Base-by-base conservation (phyloP, 805 yeast genomes). In the Lachancea lanzarotensis region DNA sequence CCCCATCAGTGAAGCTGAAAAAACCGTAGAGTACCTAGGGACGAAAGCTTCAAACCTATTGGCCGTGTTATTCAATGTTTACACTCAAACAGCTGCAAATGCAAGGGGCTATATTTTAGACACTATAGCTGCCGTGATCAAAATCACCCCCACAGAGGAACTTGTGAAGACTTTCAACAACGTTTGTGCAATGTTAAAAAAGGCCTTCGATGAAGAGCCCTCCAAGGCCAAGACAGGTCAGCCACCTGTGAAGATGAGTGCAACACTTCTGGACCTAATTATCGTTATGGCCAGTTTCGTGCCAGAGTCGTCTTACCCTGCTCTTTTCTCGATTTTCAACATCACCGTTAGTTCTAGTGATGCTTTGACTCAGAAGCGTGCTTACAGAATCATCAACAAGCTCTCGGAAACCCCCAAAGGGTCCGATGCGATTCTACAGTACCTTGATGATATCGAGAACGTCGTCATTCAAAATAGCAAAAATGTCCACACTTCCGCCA, bases 61-160 rank as follows among this genome's bases (percentile, higher is more conserved):
- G 42, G 84, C 95, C 11, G 96, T 89, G 17, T 70, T 93, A 41
- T 87, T 91, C 72, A 93, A 93, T 57, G 95, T 93, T 15, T 93
- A 85, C 66, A 79, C 91, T n/a, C 90, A 89, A 53, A 89, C 97
- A 10, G 68, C 78, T 37, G 83, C 93, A 32, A 93, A 86, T 43
- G 76, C 88, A 13, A 79, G 98, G 64, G 85, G 87, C 11, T 88
- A 74, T 62, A 79, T 93, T 41, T 73, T 89, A 47, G 97, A 91
- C 50, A 81, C 96, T 9, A 86, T 91, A 55, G 90, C 88, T 54
- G 75, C 81, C 0, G 90, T 82, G 63, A 70, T 93, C 48, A 78
- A 80, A 49, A 80, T 91, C 32, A 76, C 89, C 9, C 71, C 81
- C 1, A 67, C 74, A 25, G 78, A 72, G 16, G 96, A 87, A 52